These are phyloP conservation scores for Verticillium albo-atrum DNA, from an alignment of 2,329 filamentous ascomycete species.

Conservation along the genomic window DNA sequence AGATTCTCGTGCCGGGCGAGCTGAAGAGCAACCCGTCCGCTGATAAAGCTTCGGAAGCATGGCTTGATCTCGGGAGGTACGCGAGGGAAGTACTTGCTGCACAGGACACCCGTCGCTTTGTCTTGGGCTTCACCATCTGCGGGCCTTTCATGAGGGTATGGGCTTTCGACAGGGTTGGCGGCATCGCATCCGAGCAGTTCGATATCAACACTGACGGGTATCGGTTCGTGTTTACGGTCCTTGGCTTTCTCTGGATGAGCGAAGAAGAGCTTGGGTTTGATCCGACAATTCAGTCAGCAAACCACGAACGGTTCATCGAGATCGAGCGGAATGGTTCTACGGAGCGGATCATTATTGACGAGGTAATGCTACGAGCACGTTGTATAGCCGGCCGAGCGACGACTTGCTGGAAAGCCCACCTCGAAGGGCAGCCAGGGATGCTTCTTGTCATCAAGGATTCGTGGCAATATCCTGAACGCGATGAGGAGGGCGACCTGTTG, in stretches of 20 bases:
- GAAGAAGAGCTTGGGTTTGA: constrained; percentile 37
- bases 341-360: constrained; percentile 36
- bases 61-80: constrained; percentile 35
- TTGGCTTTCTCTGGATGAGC: constrained; percentile 36
- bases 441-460: constrained; percentile 41
- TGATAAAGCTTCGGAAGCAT: constrained; percentile 29
- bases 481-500: constrained; percentile 36
- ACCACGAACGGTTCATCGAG: constrained; percentile 29
- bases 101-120: constrained; percentile 32
- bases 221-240: constrained; percentile 28
- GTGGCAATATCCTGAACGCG: constrained; percentile 34
- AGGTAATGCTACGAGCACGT: constrained; percentile 23
- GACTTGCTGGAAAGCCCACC: constrained; percentile 40
- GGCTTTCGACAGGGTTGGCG: constrained; percentile 36
- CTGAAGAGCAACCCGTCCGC: constrained; percentile 40
- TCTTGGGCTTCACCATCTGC: constrained; percentile 36
- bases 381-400: constrained; percentile 35
- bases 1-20: constrained; percentile 40
- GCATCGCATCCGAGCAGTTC: constrained; percentile 34
- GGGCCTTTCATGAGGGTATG: constrained; percentile 33
- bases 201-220: constrained; percentile 34
- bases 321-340: constrained; percentile 30
- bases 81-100: constrained; percentile 33
- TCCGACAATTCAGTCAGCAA: constrained; percentile 29
- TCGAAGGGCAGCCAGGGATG: constrained; percentile 21